phyloP scores from a whole-genome alignment of 495 filamentous ascomycete species.

The Penicillium cataractarum region DNA sequence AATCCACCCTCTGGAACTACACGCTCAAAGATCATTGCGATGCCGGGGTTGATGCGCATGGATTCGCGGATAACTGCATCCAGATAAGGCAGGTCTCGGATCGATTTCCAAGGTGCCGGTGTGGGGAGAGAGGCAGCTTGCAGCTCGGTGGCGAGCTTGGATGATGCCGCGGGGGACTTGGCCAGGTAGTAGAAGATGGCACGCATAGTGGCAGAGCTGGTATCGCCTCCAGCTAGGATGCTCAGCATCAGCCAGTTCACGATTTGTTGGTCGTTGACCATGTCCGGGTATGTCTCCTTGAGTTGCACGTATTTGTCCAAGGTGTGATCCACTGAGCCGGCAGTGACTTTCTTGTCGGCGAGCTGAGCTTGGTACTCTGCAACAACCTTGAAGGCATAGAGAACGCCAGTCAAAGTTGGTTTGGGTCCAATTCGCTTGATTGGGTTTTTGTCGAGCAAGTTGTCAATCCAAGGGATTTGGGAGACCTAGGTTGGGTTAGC shows the following conservation, averaged over 20 bases:
- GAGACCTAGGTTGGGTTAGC: slow-evolving; percentile 29
- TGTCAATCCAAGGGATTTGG: slow-evolving; percentile 53
- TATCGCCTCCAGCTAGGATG: slow-evolving; percentile 33
- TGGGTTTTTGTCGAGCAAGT: slow-evolving; percentile 52
- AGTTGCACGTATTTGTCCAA: slow-evolving; percentile 30
- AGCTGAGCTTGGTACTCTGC: slow-evolving; percentile 28
- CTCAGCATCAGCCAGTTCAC: slow-evolving; percentile 33
- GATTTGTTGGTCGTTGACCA: slow-evolving; percentile 29
- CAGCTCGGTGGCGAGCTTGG: slow-evolving; percentile 24
- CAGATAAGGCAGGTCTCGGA: slow-evolving; percentile 30
- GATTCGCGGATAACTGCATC: slow-evolving; percentile 40
- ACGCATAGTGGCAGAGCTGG: slow-evolving; percentile 28
- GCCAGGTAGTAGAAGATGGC: slow-evolving; percentile 31
- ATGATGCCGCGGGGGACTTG: slow-evolving; percentile 16
- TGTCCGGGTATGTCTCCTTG: slow-evolving; percentile 23
- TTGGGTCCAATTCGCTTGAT: slow-evolving; percentile 34
- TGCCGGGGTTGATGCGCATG: slow-evolving; percentile 67
- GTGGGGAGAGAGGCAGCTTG: slow-evolving; percentile 14
- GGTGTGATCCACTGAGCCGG: slow-evolving; percentile 22
- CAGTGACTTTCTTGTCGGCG: slow-evolving; percentile 11
- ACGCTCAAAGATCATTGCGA: slow-evolving; percentile 65
- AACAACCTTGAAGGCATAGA: slow-evolving; percentile 29
- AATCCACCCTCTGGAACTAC: slow-evolving; percentile 62
- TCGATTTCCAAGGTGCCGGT: slow-evolving; percentile 18
- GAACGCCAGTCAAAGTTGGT: slow-evolving; percentile 26